These are phyloP conservation scores for Wallacemonas sp. DNA, from an alignment of 208 protist genomes.

Conservation along the genomic window DNA sequence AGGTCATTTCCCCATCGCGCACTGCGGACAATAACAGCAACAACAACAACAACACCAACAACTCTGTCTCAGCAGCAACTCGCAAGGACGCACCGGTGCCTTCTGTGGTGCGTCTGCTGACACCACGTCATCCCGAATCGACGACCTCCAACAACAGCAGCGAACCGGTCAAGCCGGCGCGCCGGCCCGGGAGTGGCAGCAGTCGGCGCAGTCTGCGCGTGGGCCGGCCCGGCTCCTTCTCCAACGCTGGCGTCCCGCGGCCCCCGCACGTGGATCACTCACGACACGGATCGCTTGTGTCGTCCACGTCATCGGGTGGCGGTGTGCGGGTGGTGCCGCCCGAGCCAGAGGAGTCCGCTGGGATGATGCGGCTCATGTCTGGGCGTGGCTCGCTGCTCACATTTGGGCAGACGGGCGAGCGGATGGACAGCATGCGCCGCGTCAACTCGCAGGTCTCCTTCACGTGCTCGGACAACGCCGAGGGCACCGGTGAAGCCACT, in stretches of 20 bases:
- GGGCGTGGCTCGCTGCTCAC: neutral
- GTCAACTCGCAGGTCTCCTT: slow-evolving; percentile 14
- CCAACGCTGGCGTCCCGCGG: neutral
- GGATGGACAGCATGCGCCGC: neutral
- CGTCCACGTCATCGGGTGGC: neutral
- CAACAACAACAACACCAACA: too few relatives aligned
- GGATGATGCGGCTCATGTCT: neutral
- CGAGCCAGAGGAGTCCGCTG: neutral
- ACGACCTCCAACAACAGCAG: neutral
- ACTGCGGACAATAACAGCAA: too few relatives aligned
- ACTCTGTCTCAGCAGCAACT: neutral
- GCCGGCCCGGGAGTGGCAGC: neutral
- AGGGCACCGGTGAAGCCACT: neutral
- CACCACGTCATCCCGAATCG: neutral
- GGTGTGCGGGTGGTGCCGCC: neutral
- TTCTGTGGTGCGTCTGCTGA: neutral
- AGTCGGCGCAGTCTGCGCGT: neutral
- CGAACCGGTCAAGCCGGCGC: neutral
- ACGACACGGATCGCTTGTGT: neutral
- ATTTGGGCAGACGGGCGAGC: neutral
- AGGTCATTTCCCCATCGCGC: neutral
- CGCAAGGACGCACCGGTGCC: neutral
- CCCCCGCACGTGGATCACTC: neutral
- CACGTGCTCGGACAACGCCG: neutral
- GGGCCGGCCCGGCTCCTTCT: neutral